phyloP scores from a whole-genome alignment of 176 grass and related monocot species.

The Urochloa ruziziensis region DNA sequence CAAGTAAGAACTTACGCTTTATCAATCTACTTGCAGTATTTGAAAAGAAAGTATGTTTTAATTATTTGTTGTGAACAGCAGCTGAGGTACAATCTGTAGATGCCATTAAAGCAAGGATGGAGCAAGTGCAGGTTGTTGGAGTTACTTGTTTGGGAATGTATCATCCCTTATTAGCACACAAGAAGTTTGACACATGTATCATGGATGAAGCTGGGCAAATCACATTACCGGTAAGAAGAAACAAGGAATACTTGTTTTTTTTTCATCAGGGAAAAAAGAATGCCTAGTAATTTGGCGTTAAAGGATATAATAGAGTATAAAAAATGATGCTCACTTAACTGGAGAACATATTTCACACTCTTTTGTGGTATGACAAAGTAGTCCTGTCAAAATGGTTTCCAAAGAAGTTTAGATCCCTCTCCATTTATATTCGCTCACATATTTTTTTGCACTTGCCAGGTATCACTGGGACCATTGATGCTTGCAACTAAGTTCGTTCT shows the following conservation, averaged over 20 bases:
- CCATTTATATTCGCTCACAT: neutral
- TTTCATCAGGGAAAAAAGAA: neutral
- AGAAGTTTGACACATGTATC: slow-evolving; percentile 97
- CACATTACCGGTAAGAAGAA: slow-evolving; percentile 70
- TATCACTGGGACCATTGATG: slow-evolving; percentile 93
- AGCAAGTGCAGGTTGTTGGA: slow-evolving; percentile 85
- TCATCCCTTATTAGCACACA: slow-evolving; percentile 78
- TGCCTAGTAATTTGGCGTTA: neutral
- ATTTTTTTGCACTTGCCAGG: slow-evolving; percentile 45
- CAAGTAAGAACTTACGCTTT: slow-evolving; percentile 52
- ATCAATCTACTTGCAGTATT: slow-evolving; percentile 20
- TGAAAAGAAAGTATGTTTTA: slow-evolving; percentile 7
- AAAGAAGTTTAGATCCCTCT: slow-evolving; percentile 8
- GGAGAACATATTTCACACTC: neutral
- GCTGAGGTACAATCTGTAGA: slow-evolving; percentile 60
- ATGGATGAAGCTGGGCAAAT: slow-evolving; percentile 99
- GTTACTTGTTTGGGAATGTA: slow-evolving; percentile 95
- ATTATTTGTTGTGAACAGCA: slow-evolving; percentile 57
- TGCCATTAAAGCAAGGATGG: slow-evolving; percentile 84
- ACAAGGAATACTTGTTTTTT: slow-evolving; percentile 17
- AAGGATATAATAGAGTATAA: neutral
- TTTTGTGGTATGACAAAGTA: neutral
- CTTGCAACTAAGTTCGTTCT: slow-evolving; percentile 93
- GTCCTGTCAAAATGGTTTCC: slow-evolving; percentile 15
- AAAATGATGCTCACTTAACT: slow-evolving; percentile 1